A percentile compares a stretch with the other conserved stretches of the same genome.
These are phyloP conservation scores for Pseudohalonectria lignicola DNA, from an alignment of 2,329 filamentous ascomycete species.

Conservation along the genomic window DNA sequence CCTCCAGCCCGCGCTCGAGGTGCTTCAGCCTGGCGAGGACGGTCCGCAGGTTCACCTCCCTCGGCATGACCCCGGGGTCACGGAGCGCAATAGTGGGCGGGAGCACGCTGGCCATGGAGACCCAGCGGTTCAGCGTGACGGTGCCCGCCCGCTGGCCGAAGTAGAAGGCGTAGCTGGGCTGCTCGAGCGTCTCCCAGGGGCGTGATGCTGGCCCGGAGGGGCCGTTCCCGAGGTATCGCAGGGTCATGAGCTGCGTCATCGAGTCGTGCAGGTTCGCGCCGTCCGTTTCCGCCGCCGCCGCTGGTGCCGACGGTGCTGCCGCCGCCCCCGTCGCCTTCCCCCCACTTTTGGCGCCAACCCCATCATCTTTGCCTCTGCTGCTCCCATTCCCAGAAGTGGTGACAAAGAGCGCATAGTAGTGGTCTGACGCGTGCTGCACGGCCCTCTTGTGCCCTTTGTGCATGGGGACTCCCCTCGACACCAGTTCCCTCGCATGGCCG, in stretches of 20 bases:
- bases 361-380: neutral
- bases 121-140: slow-evolving; percentile 61
- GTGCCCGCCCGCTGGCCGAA: slow-evolving; percentile 59
- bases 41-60: slow-evolving; percentile 45
- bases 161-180: slow-evolving; percentile 59
- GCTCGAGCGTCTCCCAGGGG: slow-evolving; percentile 64
- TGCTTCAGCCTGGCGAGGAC: slow-evolving; percentile 50
- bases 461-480: slow-evolving; percentile 44
- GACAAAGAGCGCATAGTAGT: slow-evolving; percentile 45
- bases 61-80: slow-evolving; percentile 46
- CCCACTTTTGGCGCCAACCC: too few relatives aligned
- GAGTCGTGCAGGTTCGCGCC: slow-evolving; percentile 37
- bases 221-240: slow-evolving; percentile 30
- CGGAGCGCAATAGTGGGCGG: slow-evolving; percentile 46
- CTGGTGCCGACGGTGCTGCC: slow-evolving; percentile 21
- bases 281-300: slow-evolving; percentile 33
- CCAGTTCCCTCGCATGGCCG: slow-evolving; percentile 43
- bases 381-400: slow-evolving; percentile 22
- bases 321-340: slow-evolving; percentile 13
- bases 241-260: slow-evolving; percentile 48
- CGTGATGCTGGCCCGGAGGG: slow-evolving; percentile 24
- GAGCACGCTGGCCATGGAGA: slow-evolving; percentile 43
- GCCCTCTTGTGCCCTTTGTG: slow-evolving; percentile 42
- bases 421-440: slow-evolving; percentile 42
- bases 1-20: slow-evolving; percentile 43